Percentiles rank a stretch among this genome's conserved stretches.
Conservation (phyloP, 208 protist species). For the Lotmaria passim region DNA sequence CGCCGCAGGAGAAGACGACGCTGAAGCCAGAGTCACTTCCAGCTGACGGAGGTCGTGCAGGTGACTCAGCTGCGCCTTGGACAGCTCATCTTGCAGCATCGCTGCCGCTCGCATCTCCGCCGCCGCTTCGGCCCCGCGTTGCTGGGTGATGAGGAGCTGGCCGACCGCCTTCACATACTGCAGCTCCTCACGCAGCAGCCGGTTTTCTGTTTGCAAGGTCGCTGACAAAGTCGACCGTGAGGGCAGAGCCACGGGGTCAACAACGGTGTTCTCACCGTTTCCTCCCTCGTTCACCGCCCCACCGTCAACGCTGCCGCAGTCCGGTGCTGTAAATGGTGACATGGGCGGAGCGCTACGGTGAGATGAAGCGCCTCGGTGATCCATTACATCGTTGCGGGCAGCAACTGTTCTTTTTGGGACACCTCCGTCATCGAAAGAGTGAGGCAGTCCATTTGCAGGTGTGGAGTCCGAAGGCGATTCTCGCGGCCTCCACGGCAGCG, state of each 20-base stretch:
- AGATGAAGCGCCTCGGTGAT: no score
- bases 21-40: constrained; percentile 10
- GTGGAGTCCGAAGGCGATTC: no score
- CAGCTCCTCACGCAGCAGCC: constrained; percentile 43
- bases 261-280: no score
- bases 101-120: constrained; percentile 28
- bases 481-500: no score
- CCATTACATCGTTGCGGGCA: no score
- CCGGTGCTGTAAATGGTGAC: no score
- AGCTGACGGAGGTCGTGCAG: constrained; percentile 25
- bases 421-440: no score
- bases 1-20: not conserved
- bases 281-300: no score
- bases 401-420: no score
- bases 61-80: constrained; percentile 19
- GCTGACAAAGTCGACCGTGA: not conserved
- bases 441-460: no score
- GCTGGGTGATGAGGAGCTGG: constrained; percentile 49
- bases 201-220: constrained; percentile 19
- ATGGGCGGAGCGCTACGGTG: no score
- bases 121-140: constrained; percentile 27
- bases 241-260: no score
- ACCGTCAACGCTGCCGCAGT: not conserved
- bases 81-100: constrained; percentile 20
- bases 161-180: constrained; percentile 44